Percentiles rank a stretch among this genome's conserved stretches.
These are phyloP conservation scores for Ganoderma leucocontextum DNA, from an alignment of 1,284 basidiomycete species.

Conservation along the genomic window DNA sequence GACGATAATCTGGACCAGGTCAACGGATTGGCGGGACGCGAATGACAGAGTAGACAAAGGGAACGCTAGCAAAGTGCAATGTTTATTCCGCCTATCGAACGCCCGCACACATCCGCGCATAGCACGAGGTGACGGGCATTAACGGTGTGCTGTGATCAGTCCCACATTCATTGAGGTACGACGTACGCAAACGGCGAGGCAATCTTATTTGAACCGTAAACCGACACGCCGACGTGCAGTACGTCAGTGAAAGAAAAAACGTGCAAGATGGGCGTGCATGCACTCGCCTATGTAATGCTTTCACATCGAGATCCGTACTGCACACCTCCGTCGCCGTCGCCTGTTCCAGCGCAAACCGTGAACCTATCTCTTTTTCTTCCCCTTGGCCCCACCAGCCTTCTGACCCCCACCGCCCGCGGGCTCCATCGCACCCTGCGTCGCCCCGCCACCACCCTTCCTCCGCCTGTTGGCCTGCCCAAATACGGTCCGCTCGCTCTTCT, in stretches of 20 bases:
- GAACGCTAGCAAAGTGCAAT: not conserved
- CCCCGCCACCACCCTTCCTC: conserved; percentile 64
- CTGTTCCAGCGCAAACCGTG: not conserved
- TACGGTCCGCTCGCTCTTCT: conserved; percentile 77
- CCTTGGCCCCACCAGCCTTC: conserved; percentile 52
- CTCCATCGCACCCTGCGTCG: conserved; percentile 67
- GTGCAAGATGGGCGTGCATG: not conserved
- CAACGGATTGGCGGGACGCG: not conserved
- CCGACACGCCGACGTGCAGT: not conserved
- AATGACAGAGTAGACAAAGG: not conserved
- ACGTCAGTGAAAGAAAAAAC: not conserved
- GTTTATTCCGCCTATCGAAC: conserved; percentile 1
- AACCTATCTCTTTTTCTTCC: conserved; percentile 57
- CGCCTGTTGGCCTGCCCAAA: conserved; percentile 56
- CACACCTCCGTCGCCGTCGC: conserved; percentile 26
- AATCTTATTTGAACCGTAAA: conserved; percentile 14
- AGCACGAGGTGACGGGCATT: conserved; percentile 7
- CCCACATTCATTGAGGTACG: conserved; percentile 22
- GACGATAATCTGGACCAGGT: not conserved
- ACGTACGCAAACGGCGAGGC: conserved; percentile 25
- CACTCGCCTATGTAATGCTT: not conserved
- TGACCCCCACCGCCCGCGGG: conserved; percentile 46
- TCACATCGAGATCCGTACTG: not conserved
- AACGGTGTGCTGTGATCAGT: conserved; percentile 11
- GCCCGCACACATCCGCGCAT: not conserved